phyloP scores from a whole-genome alignment of 768 basidiomycete species.

The Leucocoprinus sp. region DNA sequence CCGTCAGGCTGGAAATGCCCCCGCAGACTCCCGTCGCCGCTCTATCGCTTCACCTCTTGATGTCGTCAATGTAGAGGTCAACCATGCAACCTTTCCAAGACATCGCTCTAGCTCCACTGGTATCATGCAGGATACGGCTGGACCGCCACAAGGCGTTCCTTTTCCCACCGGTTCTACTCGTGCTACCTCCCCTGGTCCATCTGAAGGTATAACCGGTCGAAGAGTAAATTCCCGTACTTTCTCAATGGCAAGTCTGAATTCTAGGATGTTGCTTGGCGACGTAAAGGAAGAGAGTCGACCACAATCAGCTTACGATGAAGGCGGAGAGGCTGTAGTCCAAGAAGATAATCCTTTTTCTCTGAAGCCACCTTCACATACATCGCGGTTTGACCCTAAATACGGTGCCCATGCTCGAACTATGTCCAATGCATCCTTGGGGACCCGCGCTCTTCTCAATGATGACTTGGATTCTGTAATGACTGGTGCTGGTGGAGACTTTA shows the following conservation, averaged over 20 bases:
- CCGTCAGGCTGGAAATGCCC: conserved; percentile 16
- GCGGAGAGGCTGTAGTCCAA: conserved; percentile 16
- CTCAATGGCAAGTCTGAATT: conserved; percentile 45
- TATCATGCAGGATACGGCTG: conserved; percentile 24
- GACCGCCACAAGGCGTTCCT: conserved; percentile 32
- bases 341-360: conserved; percentile 65
- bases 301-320: conserved; percentile 25
- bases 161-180: conserved; percentile 54
- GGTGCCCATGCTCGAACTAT: conserved; percentile 46
- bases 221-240: conserved; percentile 34
- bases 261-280: conserved; percentile 33
- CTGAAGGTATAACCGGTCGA: conserved; percentile 11
- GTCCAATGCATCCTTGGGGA: conserved; percentile 61
- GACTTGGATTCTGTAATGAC: conserved; percentile 32
- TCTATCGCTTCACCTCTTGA: conserved; percentile 56
- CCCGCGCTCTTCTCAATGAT: conserved; percentile 51
- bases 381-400: conserved; percentile 77
- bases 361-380: conserved; percentile 55
- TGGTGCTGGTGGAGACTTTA: conserved; percentile 21
- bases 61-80: conserved; percentile 36
- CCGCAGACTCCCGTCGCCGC: conserved; percentile 32
- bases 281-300: conserved; percentile 23
- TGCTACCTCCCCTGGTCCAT: conserved; percentile 36
- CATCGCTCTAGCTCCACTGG: conserved; percentile 44
- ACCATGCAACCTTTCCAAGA: conserved; percentile 32